These are phyloP conservation scores for Fusarium longipes DNA, from an alignment of 2,329 filamentous ascomycete genomes.

Conservation along the genomic window DNA sequence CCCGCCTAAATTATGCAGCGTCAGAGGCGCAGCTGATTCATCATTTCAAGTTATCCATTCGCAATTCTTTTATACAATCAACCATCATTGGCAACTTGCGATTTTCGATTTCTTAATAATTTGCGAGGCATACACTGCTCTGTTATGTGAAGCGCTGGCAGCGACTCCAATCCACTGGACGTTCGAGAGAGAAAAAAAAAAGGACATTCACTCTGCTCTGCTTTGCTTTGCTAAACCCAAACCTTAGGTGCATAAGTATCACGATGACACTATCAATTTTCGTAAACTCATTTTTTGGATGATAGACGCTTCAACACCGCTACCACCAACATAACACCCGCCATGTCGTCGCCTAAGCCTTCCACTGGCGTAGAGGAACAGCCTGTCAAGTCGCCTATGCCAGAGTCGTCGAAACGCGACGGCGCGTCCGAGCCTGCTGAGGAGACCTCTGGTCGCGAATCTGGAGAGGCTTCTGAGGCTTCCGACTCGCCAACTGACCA, in stretches of 20 bases:
- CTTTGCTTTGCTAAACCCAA: slow-evolving; percentile 45
- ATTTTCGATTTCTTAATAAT: slow-evolving; percentile 9
- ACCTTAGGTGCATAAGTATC: slow-evolving; percentile 56
- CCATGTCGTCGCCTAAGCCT: slow-evolving; percentile 42
- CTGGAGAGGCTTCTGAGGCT: slow-evolving; percentile 44
- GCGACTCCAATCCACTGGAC: slow-evolving; percentile 24
- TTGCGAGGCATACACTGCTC: slow-evolving; percentile 23
- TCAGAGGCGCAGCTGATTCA: slow-evolving; percentile 35
- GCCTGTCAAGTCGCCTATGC: slow-evolving; percentile 23
- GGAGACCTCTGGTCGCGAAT: slow-evolving; percentile 33
- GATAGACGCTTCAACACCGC: slow-evolving; percentile 46
- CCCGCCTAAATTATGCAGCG: slow-evolving; percentile 25
- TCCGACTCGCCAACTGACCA: slow-evolving; percentile 21
- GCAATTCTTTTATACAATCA: slow-evolving; percentile 5
- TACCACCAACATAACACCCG: slow-evolving; percentile 14
- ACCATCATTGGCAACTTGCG: slow-evolving; percentile 8
- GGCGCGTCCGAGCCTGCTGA: slow-evolving; percentile 25
- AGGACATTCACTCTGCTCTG: slow-evolving; percentile 16
- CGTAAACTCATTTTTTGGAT: slow-evolving; percentile 55
- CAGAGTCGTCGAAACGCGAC: slow-evolving; percentile 25
- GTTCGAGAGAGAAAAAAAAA: slow-evolving; percentile 12
- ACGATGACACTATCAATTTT: slow-evolving; percentile 49
- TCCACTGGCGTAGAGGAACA: slow-evolving; percentile 28
- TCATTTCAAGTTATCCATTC: slow-evolving; percentile 13
- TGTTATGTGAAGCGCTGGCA: slow-evolving; percentile 40